These are phyloP conservation scores for Stentor coeruleus DNA, from an alignment of 73 alveolate genomes.

Conservation along the genomic window DNA sequence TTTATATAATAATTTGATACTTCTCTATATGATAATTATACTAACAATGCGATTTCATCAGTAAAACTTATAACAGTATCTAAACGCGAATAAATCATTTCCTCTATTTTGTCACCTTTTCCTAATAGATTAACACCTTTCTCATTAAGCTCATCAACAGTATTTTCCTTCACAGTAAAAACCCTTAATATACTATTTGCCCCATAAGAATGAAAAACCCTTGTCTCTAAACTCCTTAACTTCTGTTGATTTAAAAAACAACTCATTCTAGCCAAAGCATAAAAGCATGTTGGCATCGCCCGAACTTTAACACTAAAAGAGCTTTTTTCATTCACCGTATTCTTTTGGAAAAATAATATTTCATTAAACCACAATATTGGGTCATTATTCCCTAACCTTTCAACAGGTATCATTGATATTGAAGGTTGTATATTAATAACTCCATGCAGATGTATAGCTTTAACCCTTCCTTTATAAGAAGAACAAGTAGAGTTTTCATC, in stretches of 20 bases:
- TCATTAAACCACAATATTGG: not conserved
- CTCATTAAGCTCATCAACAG: not conserved
- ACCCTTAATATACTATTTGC: not conserved
- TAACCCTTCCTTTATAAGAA: not conserved
- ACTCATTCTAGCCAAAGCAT: not conserved
- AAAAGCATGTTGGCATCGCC: not conserved
- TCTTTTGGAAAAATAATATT: not conserved
- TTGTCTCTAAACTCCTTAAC: not conserved
- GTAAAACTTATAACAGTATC: too few relatives aligned
- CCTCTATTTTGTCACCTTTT: too few relatives aligned
- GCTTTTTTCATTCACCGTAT: not conserved
- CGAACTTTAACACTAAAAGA: not conserved
- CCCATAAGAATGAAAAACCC: not conserved
- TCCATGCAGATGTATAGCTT: not conserved
- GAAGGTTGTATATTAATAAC: too few relatives aligned
- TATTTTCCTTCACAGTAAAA: not conserved
- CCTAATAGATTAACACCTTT: too few relatives aligned
- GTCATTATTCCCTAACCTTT: not conserved
- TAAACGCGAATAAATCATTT: too few relatives aligned
- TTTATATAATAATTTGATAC: too few relatives aligned
- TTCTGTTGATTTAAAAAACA: not conserved
- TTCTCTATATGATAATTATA: too few relatives aligned
- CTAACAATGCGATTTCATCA: too few relatives aligned
- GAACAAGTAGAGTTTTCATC: not conserved
- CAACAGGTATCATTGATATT: not conserved